Evolutionary conservation across 768 basidiomycete species (phyloP).

Genomic region (Serendipita sp.): DNA sequence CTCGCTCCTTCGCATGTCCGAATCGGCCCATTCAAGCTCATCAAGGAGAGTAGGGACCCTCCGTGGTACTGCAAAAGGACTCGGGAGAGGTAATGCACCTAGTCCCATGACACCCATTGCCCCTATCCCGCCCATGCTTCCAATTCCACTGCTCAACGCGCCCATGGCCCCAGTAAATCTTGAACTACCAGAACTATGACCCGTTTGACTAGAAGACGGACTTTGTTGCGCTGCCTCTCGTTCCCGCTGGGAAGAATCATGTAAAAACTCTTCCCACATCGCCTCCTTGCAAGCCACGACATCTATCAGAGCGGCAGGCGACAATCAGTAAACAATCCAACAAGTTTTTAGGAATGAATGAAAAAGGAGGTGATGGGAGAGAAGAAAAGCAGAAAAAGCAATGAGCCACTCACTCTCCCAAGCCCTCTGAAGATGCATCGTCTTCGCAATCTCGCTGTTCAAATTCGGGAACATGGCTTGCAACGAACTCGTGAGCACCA

Average conservation of each 20-base stretch:
- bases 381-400: too few species aligned
- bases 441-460: not conserved
- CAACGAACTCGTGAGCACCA: not conserved
- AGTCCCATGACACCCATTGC: not conserved
- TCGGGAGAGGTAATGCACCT: not conserved
- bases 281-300: constrained; percentile 7
- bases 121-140: not conserved
- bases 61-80: not conserved
- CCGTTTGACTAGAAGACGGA: not conserved
- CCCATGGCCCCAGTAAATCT: not conserved
- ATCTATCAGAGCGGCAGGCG: too few species aligned
- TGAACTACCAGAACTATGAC: not conserved
- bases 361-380: too few species aligned
- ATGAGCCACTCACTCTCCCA: constrained; percentile 2
- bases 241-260: not conserved
- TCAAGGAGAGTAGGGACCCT: not conserved
- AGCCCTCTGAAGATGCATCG: not conserved
- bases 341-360: too few species aligned
- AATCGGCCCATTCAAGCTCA: constrained; percentile 6
- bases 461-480: constrained; percentile 5
- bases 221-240: not conserved
- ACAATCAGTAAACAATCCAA: too few species aligned
- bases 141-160: not conserved
- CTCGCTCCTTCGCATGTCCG: constrained; percentile 1
- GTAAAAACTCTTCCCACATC: constrained; percentile 3